Conservation (phyloP, 2,329 filamentous ascomycete genomes). For the Graphiopsis chlorocephala region DNA sequence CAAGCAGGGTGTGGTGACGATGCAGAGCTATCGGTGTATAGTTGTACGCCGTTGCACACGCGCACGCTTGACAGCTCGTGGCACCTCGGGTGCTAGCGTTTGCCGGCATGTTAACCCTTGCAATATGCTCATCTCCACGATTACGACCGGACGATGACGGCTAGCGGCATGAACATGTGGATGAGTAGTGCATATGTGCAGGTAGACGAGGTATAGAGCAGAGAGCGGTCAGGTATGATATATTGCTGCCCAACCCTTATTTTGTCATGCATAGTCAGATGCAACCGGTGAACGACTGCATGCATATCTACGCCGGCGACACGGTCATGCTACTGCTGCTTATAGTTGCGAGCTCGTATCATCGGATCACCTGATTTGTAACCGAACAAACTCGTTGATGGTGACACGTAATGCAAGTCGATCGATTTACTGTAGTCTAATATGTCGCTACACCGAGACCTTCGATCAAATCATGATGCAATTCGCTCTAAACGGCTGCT, state of each 20-base stretch:
- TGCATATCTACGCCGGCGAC: background rate
- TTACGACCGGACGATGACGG: background rate
- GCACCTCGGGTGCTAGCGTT: background rate
- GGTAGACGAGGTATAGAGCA: background rate
- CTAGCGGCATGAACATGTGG: slow-evolving; percentile 6
- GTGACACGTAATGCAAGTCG: background rate
- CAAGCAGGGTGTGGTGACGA: background rate
- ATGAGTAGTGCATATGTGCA: background rate
- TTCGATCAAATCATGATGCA: background rate
- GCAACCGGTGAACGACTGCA: background rate
- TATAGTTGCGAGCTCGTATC: background rate
- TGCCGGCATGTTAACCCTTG: slow-evolving; percentile 1
- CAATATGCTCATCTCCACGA: slow-evolving; percentile 1
- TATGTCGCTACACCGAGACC: background rate
- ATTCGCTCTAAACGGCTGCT: background rate
- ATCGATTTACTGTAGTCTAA: background rate
- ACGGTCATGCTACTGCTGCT: background rate
- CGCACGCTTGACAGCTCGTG: slow-evolving; percentile 8
- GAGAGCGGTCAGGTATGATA: slow-evolving; percentile 9
- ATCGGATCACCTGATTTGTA: background rate
- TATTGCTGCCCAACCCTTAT: slow-evolving; percentile 9
- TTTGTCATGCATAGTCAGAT: background rate
- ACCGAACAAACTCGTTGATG: background rate
- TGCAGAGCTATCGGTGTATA: background rate
- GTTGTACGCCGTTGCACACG: background rate